Percentiles rank a stretch among this genome's conserved stretches.
Evolutionary conservation across 176 grass and related monocot genomes (phyloP).

Genomic region (Calamus simplicifolius): DNA sequence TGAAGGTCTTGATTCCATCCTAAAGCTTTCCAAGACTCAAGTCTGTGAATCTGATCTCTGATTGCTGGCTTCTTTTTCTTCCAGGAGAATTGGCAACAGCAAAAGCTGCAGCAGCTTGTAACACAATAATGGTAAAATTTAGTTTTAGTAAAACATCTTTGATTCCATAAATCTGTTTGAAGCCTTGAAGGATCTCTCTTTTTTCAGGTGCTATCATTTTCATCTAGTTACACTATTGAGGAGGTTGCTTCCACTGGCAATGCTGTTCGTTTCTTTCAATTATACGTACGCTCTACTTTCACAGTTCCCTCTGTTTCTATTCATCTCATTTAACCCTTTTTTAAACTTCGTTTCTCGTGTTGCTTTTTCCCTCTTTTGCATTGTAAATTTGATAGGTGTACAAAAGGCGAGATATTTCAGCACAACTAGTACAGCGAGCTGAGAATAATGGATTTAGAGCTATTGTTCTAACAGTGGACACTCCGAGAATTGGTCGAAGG

Average conservation of each 20-base stretch:
- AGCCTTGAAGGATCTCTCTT: background rate
- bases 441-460: constrained; percentile 72
- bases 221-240: constrained; percentile 62
- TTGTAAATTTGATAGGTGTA: constrained; percentile 35
- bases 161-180: background rate
- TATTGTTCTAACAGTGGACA: constrained; percentile 88
- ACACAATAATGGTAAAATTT: constrained; percentile 51
- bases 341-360: too few relatives aligned
- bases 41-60: background rate
- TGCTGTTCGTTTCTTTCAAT: constrained; percentile 78
- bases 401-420: constrained; percentile 65
- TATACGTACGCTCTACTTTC: constrained; percentile 55
- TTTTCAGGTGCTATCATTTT: constrained; percentile 63
- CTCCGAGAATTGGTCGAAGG: constrained; percentile 57
- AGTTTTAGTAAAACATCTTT: background rate
- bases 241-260: constrained; percentile 69
- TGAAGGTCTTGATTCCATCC: constrained; percentile 34
- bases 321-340: too few relatives aligned
- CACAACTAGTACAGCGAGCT: constrained; percentile 47
- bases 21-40: background rate
- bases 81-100: constrained; percentile 83
- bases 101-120: constrained; percentile 78
- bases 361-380: background rate
- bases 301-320: background rate
- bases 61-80: constrained; percentile 13